Base-by-base conservation (phyloP, 2,329 filamentous ascomycete genomes). In the Beauveria scarabaeidicola region DNA sequence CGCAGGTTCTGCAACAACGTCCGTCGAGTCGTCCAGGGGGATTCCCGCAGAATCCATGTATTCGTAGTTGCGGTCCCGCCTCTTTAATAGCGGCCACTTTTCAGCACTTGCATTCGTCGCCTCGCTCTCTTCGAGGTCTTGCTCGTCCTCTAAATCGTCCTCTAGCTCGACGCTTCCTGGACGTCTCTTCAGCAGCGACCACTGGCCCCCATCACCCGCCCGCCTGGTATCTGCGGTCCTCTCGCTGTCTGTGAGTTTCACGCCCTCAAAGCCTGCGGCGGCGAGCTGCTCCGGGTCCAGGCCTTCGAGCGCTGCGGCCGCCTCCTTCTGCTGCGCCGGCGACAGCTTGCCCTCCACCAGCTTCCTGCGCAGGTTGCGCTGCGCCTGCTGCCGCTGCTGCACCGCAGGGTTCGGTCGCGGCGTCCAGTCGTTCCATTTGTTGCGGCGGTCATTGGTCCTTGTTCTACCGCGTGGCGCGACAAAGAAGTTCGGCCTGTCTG, bases 41-140 rank as follows among this genome's bases (percentile, higher is more conserved):
- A 15, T 44, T 19, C 43, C 17, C 8, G 23, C 19, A 15, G 23
- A 19, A 5, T n/a, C 32, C 43, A 40, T 41, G 25, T 46, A 23
- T 44, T 19, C 47, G 40, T 52, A 59, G 38, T 17, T 44, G 29
- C 57, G 44, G 1, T 29, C 23, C 13, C 58, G 52, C 11, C 61
- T 48, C 21, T 55, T 57, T 11, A 62, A 43, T 5, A 57, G 40
- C 17, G 61, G 58, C 61, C 61, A 62, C 50, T 50, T 21, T 17
- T 40, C 23, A 7, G 52, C n/a, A 10, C n/a, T 21, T 10, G 17
- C 17, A 13, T 11, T 17, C 17, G 17, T 23, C 27, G n/a, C 17
- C 19, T 23, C 21, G 29, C 29, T 27, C 29, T 7, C 29, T 4
- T 38, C 21, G 2, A 25, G 3, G 6, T 5, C 23, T n/a, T 4